Percentiles rank a stretch among this genome's conserved stretches.
These are phyloP conservation scores for Dipodascopsis uninucleata DNA, from an alignment of 805 yeast genomes.

Conservation along the genomic window DNA sequence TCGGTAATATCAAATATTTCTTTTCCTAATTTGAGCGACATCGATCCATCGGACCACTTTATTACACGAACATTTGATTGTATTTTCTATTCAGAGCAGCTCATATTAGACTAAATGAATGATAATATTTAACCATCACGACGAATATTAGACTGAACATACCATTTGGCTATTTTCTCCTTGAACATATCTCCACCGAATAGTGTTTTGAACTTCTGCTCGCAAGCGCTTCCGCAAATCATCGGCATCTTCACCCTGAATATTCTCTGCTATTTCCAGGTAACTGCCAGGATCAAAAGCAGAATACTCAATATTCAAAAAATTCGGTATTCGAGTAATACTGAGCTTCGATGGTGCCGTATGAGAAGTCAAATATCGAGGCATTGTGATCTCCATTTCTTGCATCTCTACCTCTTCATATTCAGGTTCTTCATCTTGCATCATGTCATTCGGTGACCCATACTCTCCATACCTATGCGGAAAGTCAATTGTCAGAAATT, in stretches of 20 bases:
- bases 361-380: slow-evolving; percentile 35
- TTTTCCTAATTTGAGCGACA: slow-evolving; percentile 78
- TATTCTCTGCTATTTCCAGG: slow-evolving; percentile 22
- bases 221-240: slow-evolving; percentile 34
- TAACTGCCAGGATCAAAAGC: slow-evolving; percentile 77
- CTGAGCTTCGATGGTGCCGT: slow-evolving; percentile 36
- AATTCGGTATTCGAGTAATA: slow-evolving; percentile 73
- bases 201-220: slow-evolving; percentile 72
- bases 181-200: slow-evolving; percentile 90
- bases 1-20: slow-evolving; percentile 79
- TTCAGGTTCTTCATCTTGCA: slow-evolving; percentile 27
- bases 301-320: slow-evolving; percentile 73
- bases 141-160: neutral
- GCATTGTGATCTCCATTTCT: slow-evolving; percentile 36
- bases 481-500: neutral
- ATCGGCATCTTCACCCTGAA: slow-evolving; percentile 16
- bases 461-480: neutral
- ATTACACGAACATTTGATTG: slow-evolving; percentile 87
- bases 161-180: slow-evolving; percentile 57
- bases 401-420: slow-evolving; percentile 31
- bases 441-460: neutral
- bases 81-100: slow-evolving; percentile 36
- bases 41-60: slow-evolving; percentile 91
- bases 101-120: neutral
- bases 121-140: neutral